Evolutionary conservation across 257 asterid genomes (phyloP).

Genomic region (Solanum arcanum): DNA sequence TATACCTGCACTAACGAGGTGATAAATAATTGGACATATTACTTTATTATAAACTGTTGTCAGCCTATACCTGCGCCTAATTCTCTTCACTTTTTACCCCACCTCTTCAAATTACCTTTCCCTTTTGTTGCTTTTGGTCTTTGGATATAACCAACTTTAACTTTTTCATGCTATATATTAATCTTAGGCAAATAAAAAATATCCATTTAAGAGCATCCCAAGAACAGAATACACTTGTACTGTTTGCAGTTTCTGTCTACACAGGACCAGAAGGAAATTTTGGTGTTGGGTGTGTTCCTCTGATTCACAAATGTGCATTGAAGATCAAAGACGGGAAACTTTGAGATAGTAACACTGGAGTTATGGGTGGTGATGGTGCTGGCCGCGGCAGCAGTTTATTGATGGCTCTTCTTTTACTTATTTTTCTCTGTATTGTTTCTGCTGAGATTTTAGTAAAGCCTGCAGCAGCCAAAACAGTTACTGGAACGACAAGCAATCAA

Average conservation of each 20-base stretch:
- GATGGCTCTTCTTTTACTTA: constrained; percentile 18
- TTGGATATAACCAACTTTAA: background rate
- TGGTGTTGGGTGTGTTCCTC: background rate
- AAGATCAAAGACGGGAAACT: background rate
- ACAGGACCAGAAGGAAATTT: background rate
- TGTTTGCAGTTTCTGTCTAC: background rate
- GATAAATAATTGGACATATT: background rate
- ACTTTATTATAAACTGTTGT: background rate
- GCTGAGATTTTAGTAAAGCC: constrained; percentile 16
- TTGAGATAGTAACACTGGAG: background rate
- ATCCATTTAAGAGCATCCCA: background rate
- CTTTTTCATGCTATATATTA: background rate
- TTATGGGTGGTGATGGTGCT: constrained; percentile 23
- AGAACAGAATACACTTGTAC: background rate
- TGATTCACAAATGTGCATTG: background rate
- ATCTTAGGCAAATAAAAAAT: background rate
- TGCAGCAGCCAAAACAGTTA: background rate
- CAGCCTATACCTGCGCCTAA: background rate
- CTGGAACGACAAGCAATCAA: constrained; percentile 13
- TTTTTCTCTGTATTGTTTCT: constrained; percentile 31
- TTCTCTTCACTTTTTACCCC: background rate
- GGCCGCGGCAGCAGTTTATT: background rate
- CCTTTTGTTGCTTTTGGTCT: background rate
- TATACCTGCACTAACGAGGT: background rate
- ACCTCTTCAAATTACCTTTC: background rate